Conservation (phyloP, 768 basidiomycete genomes). For the Tricholomella constricta region DNA sequence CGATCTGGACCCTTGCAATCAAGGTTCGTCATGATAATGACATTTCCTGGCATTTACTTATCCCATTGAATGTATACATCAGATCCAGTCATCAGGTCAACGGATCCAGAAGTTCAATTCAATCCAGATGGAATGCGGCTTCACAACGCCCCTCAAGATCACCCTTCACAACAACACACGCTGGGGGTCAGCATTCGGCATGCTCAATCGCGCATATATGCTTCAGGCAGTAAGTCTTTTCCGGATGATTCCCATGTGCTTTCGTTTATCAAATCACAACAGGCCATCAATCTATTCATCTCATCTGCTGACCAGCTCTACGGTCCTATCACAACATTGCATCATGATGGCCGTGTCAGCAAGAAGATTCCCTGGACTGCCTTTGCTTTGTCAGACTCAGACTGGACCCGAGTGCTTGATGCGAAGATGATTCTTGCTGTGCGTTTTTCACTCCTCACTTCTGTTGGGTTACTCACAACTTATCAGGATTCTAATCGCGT, state of each 20-base stretch:
- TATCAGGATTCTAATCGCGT: conserved; percentile 29
- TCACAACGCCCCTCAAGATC: conserved; percentile 19
- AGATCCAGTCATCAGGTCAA: conserved; percentile 27
- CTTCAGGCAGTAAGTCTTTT: conserved; percentile 12
- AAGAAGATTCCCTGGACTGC: conserved; percentile 10
- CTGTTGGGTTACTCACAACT: conserved; percentile 10
- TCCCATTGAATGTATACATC: conserved; percentile 1
- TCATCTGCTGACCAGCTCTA: conserved; percentile 1
- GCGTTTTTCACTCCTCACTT: conserved; percentile 5
- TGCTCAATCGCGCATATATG: conserved; percentile 18
- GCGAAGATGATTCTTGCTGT: conserved; percentile 6
- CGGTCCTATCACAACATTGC: conserved; percentile 12
- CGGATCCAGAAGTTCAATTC: conserved; percentile 24
- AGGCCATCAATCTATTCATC: conserved; percentile 11
- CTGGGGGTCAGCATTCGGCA: conserved; percentile 24
- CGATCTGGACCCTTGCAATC: conserved; percentile 28
- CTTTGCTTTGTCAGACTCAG: background rate
- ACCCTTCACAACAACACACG: conserved; percentile 27
- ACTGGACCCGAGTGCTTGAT: conserved; percentile 8
- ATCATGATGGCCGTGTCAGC: background rate
- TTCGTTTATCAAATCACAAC: background rate
- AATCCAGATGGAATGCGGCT: conserved; percentile 17
- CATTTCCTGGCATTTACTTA: background rate
- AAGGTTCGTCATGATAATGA: conserved; percentile 29
- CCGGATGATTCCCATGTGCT: conserved; percentile 7